Percentiles rank a stretch among this genome's conserved stretches.
Evolutionary conservation across 1,284 basidiomycete species (phyloP).

Genomic region (Leccinum pallidistipes): DNA sequence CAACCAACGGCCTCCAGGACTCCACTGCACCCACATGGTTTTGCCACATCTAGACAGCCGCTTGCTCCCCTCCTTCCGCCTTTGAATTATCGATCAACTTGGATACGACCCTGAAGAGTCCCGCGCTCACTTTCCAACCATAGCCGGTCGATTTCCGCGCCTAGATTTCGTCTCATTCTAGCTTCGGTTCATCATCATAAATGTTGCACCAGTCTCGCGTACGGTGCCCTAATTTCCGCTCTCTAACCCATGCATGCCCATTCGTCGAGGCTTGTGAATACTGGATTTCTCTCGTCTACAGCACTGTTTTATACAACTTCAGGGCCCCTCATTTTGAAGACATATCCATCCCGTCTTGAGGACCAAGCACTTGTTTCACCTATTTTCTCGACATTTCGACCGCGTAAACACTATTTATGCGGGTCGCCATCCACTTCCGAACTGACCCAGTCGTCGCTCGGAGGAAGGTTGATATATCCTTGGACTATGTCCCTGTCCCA

Average conservation of each 20-base stretch:
- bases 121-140: slow-evolving; percentile 8
- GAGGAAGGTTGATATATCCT: slow-evolving; percentile 36
- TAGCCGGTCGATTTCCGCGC: slow-evolving; percentile 22
- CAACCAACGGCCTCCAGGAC: slow-evolving; percentile 45
- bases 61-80: slow-evolving; percentile 40
- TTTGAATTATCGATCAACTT: slow-evolving; percentile 46
- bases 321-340: slow-evolving; percentile 46
- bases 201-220: slow-evolving; percentile 24
- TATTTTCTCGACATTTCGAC: slow-evolving; percentile 32
- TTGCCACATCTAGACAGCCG: slow-evolving; percentile 35
- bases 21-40: slow-evolving; percentile 41
- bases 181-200: slow-evolving; percentile 28
- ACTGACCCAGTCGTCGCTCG: slow-evolving; percentile 25
- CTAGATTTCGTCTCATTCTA: slow-evolving; percentile 28
- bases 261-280: slow-evolving; percentile 38
- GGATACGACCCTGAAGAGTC: slow-evolving; percentile 49
- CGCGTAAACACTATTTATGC: slow-evolving; percentile 39
- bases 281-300: slow-evolving; percentile 35
- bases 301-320: slow-evolving; percentile 30
- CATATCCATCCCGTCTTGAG: slow-evolving; percentile 64
- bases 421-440: slow-evolving; percentile 17
- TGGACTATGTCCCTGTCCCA: slow-evolving; percentile 33
- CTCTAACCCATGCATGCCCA: slow-evolving; percentile 36
- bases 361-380: slow-evolving; percentile 33
- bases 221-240: slow-evolving; percentile 37